A percentile compares a stretch with the other conserved stretches of the same genome.
Conservation (phyloP, 2,329 filamentous ascomycete species). For the Xylariaceae sp. region DNA sequence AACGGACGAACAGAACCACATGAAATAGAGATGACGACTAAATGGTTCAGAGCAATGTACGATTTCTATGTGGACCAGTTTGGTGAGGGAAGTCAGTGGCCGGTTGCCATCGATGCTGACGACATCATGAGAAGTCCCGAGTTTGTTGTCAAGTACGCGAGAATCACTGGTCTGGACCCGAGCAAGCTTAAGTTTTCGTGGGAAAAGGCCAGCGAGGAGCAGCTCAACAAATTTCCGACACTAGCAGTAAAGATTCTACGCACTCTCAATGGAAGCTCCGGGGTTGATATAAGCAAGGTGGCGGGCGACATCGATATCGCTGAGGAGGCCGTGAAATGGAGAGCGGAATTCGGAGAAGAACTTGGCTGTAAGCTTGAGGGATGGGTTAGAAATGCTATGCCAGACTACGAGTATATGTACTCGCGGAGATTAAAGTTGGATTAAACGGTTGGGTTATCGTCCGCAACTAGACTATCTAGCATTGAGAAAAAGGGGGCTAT, state of each 20-base stretch:
- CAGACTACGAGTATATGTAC: slow-evolving; percentile 17
- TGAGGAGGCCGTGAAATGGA: slow-evolving; percentile 17
- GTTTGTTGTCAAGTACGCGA: slow-evolving; percentile 16
- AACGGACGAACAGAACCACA: slow-evolving; percentile 9
- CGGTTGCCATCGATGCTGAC: slow-evolving; percentile 18
- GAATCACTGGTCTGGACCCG: slow-evolving; percentile 11
- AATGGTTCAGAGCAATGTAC: slow-evolving; percentile 9
- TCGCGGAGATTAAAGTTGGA: slow-evolving; percentile 2
- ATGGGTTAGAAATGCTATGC: slow-evolving; percentile 18
- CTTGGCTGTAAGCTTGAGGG: slow-evolving; percentile 14
- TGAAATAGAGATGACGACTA: slow-evolving; percentile 10
- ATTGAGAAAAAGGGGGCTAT: too few relatives aligned
- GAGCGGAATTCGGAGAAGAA: slow-evolving; percentile 17
- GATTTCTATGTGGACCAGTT: slow-evolving; percentile 13
- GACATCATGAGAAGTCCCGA: slow-evolving; percentile 15
- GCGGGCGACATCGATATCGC: slow-evolving; percentile 15
- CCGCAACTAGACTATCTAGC: too few relatives aligned
- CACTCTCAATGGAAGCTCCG: slow-evolving; percentile 12
- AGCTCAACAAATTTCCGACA: background rate
- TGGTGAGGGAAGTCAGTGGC: slow-evolving; percentile 12
- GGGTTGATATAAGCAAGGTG: slow-evolving; percentile 12
- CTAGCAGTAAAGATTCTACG: slow-evolving; percentile 9
- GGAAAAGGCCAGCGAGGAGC: slow-evolving; percentile 12
- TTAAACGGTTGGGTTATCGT: background rate
- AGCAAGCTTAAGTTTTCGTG: slow-evolving; percentile 14